A percentile compares a stretch with the other conserved stretches of the same genome.
phyloP scores from a whole-genome alignment of 2,329 filamentous ascomycete genomes.

The Pseudogymnoascus sp. region DNA sequence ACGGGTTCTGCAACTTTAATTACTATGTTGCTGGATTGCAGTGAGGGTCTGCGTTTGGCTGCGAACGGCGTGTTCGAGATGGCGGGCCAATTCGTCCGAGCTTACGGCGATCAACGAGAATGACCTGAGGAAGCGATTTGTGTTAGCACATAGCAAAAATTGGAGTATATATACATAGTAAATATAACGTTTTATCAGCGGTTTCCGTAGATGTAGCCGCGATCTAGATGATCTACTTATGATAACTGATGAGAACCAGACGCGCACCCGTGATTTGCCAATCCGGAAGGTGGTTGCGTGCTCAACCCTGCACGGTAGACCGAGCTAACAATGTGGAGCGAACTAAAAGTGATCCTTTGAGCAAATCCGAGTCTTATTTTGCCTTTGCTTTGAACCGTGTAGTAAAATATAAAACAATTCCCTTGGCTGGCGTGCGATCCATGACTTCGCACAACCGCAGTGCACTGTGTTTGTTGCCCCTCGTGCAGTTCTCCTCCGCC shows the following conservation, averaged over 20 bases:
- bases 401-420: background rate
- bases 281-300: background rate
- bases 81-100: background rate
- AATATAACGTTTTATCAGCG: background rate
- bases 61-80: background rate
- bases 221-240: background rate
- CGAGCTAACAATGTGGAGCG: background rate
- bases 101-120: background rate
- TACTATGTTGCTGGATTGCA: conserved; percentile 26
- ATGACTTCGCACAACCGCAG: background rate
- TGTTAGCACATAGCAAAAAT: background rate
- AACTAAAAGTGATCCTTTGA: background rate
- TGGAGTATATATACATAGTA: background rate
- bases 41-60: conserved; percentile 10
- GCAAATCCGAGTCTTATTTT: background rate
- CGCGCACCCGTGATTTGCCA: background rate
- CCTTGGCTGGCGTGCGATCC: background rate
- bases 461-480: background rate
- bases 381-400: background rate
- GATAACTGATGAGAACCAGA: background rate
- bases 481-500: background rate
- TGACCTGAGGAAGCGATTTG: background rate
- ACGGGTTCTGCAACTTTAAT: conserved; percentile 27
- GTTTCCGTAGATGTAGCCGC: background rate
- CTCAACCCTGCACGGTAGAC: background rate